These are phyloP conservation scores for Colletotrichum viniferum DNA, from an alignment of 2,329 filamentous ascomycete genomes.

Conservation along the genomic window DNA sequence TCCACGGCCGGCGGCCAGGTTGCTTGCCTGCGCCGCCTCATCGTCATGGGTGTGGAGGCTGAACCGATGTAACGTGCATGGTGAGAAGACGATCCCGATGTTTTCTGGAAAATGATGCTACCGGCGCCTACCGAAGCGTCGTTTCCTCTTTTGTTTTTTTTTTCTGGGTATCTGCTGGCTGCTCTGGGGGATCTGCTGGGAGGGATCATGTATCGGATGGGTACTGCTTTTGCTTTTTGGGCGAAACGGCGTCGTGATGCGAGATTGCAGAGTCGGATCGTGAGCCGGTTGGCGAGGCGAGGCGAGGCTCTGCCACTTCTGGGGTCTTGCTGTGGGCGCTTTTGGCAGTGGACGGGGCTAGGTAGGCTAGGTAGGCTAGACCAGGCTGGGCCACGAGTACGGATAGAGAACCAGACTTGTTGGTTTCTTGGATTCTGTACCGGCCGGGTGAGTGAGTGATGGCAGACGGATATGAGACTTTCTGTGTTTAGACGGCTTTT, in stretches of 20 bases:
- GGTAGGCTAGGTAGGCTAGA: neutral
- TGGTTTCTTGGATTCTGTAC: neutral
- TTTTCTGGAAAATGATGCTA: neutral
- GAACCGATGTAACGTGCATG: neutral
- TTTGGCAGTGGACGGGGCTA: neutral
- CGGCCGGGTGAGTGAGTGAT: neutral
- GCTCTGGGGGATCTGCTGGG: neutral
- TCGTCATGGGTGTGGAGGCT: neutral
- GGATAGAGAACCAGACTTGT: neutral
- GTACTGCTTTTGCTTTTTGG: neutral
- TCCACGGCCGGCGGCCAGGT: neutral
- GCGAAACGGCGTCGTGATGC: neutral
- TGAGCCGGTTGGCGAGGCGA: neutral
- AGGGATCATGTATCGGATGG: neutral
- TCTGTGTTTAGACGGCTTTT: neutral
- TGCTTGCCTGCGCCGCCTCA: neutral
- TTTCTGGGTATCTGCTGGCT: neutral
- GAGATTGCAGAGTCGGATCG: constrained; percentile 9
- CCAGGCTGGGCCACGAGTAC: neutral
- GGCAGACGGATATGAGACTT: neutral
- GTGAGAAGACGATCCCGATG: neutral
- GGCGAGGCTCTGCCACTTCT: neutral
- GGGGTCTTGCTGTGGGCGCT: neutral
- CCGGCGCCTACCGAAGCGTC: neutral
- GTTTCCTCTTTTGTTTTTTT: neutral